These are phyloP conservation scores for Croton setiger DNA, from an alignment of 441 rosid species.

Conservation along the genomic window DNA sequence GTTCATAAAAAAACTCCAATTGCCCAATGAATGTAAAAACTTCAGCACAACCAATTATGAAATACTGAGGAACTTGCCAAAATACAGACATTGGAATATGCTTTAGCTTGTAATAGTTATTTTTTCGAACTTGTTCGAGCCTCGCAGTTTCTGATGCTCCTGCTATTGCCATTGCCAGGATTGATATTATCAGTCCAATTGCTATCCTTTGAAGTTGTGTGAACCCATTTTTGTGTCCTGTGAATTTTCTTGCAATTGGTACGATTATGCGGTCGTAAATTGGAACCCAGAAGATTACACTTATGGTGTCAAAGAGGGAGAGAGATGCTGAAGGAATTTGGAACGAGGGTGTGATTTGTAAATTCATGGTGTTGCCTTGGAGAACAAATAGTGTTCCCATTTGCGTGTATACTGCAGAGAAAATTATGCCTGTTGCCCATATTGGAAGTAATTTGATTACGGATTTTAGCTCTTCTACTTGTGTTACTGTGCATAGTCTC, in stretches of 20 bases:
- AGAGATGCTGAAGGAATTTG: conserved; percentile 88
- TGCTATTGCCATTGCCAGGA: conserved; percentile 64
- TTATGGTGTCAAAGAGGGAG: conserved; percentile 67
- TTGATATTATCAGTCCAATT: conserved; percentile 71
- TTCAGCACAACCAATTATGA: conserved; percentile 84
- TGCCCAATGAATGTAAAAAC: conserved; percentile 88
- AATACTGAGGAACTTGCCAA: conserved; percentile 88
- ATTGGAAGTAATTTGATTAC: conserved; percentile 66
- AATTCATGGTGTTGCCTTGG: conserved; percentile 89
- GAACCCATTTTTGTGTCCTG: conserved; percentile 70
- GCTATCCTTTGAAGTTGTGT: conserved; percentile 91
- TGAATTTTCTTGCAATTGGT: conserved; percentile 57
- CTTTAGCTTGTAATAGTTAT: conserved; percentile 55
- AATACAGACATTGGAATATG: conserved; percentile 66
- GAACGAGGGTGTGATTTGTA: conserved; percentile 51
- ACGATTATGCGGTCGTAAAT: conserved; percentile 65
- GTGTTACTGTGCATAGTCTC: conserved; percentile 85
- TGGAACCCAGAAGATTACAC: conserved; percentile 81
- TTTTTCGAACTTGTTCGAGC: conserved; percentile 41
- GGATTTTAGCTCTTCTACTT: conserved; percentile 86
- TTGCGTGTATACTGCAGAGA: conserved; percentile 75
- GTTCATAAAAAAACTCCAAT: conserved; percentile 83
- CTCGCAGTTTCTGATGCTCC: conserved; percentile 56
- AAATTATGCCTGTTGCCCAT: conserved; percentile 85
- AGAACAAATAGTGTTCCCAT: conserved; percentile 79